Evolutionary conservation across 1,284 basidiomycete species (phyloP), one percentile per base, ranked within the genome.

Genomic region (Laetiporus sulphureus): DNA sequence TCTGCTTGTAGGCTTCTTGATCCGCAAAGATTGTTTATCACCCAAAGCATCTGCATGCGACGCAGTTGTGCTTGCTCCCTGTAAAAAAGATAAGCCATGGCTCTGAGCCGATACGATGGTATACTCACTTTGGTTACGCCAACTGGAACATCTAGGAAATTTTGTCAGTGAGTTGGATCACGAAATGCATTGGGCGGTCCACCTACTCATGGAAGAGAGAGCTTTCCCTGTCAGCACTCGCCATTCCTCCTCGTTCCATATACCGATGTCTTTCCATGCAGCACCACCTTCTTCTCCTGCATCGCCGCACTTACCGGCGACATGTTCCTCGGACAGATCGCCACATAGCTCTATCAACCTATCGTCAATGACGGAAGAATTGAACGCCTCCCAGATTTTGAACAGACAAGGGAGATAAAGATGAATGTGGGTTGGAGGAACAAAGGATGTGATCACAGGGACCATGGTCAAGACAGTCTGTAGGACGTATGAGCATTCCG

Each of bases 211-310:
- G 7, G 89, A 86, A 31, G 83, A 75, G 24, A 99, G 68, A 22
- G 88, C 88, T 61, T 96, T 95, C 21, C 85, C 83, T 60, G 94
- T 81, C 44, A 99, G 68, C 29, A 87, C 71, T 44, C 82, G 79
- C 79, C 91, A 99, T 61, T 99, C 83, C 29, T 77, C 68, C 45
- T 91, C 77, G 5, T 79, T 87, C 75, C 93, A 96, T 46, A 99
- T 90, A 18, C 90, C 91, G 16, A 93, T 74, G 48, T 91, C 85
- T 57, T 79, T 82, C 76, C 83, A 85, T 42, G 66, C 60, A 4
- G 75, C 72, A 25, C 71, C 71, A 39, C 73, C 73, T 51, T 77
- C 72, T 44, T 64, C 62, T 12, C 73, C 77, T 12, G 69, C 70
- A 41, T 68, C 67, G 18, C 77, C 75, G 32, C 61, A 58, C 22